Evolutionary conservation across 1,284 basidiomycete species (phyloP), one percentile per base, ranked within the genome.

Genomic region (Cutaneotrichosporon cavernicola): DNA sequence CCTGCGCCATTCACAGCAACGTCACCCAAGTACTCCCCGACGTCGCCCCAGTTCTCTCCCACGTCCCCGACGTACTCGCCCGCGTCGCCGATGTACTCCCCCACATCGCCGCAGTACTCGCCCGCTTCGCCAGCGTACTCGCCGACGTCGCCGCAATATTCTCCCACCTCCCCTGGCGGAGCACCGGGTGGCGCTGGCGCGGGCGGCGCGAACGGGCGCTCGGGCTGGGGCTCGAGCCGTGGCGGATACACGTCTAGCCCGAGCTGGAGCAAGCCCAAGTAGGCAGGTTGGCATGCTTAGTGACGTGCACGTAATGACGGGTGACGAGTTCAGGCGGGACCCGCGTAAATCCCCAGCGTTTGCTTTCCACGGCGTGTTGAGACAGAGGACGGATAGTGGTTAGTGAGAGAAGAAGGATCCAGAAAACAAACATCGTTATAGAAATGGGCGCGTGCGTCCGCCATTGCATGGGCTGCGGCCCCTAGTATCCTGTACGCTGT

Each of bases 31-130:
- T 92, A 92, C 78, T 92, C 91, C 22, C 73, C 76, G 8, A 70
- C 74, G 9, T 69, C 65, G 52, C 75, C 73, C 2, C 65, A 69
- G 60, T 75, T 66, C 69, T 69, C 68, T 21, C 79, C 80, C 9
- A 76, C 76, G 6, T 76, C 75, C 26, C 78, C 80, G 26, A 67
- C 70, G 1, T 86, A 88, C 56, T 92, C 90, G 1, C 91, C 91
- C 0, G 85, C 91, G 1, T 92, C 90, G 51, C 92, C 92, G 56
- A 90, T 89, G 83, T 95, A 92, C 80, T 92, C 74, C 13, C 80
- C 80, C 13, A 72, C 78, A 87, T 91, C 81, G 74, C 76, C 76
- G 30, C 62, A 67, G 18, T 76, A 75, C 64, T 74, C 72, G 26
- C 75, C 76, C 8, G 65, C 76, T 16, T 72, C 69, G 65, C 75